phyloP scores from a whole-genome alignment of 2,329 filamentous ascomycete genomes.

The Drechslerella stenobrocha region DNA sequence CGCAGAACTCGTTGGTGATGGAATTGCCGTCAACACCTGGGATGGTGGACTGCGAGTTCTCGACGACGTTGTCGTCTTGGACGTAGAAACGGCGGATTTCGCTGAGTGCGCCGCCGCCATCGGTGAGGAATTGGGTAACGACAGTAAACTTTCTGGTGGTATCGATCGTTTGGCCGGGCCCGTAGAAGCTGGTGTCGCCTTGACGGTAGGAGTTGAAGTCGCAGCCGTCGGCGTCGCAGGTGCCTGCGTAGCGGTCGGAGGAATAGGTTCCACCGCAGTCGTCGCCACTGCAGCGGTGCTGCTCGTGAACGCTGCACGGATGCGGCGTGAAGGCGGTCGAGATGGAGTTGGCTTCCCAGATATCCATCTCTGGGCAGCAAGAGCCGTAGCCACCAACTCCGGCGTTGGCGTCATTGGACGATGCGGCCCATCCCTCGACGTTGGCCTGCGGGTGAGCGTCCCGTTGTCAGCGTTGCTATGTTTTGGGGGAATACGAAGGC shows the following conservation, averaged over 20 bases:
- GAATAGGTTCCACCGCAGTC: constrained; percentile 53
- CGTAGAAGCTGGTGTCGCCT: constrained; percentile 54
- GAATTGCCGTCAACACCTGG: constrained; percentile 56
- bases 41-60: constrained; percentile 57
- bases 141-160: constrained; percentile 56
- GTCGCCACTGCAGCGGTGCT: constrained; percentile 54
- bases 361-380: constrained; percentile 66
- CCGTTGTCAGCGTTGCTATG: too few relatives aligned
- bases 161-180: constrained; percentile 56
- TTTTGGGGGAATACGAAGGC: too few relatives aligned
- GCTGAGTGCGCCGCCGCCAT: constrained; percentile 54
- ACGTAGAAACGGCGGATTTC: constrained; percentile 56
- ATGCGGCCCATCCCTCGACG: constrained; percentile 59
- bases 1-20: constrained; percentile 35
- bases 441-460: constrained; percentile 60
- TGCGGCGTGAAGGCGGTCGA: constrained; percentile 56
- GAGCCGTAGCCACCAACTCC: constrained; percentile 61
- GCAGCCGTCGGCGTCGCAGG: constrained; percentile 56
- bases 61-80: constrained; percentile 55
- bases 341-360: constrained; percentile 56
- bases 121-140: constrained; percentile 56
- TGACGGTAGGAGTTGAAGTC: constrained; percentile 56
- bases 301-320: constrained; percentile 55
- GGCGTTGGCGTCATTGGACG: constrained; percentile 56
- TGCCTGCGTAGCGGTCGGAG: constrained; percentile 53